phyloP scores from a whole-genome alignment of 2,329 filamentous ascomycete genomes.

The Fusarium ramigenum region DNA sequence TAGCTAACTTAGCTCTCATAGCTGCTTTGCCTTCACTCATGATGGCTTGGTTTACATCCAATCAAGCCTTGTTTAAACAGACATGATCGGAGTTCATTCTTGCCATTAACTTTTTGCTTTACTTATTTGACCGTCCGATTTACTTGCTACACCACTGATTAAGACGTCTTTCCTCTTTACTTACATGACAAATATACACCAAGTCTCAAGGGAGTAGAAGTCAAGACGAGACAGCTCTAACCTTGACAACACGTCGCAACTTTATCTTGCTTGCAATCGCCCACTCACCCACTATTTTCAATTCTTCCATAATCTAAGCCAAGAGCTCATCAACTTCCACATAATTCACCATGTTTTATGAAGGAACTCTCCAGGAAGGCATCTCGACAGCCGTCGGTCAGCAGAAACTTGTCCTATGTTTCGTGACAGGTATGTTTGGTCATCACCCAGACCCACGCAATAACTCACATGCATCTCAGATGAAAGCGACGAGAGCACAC shows the following conservation, averaged over 20 bases:
- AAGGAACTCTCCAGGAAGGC: conserved; percentile 81
- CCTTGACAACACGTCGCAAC: conserved; percentile 6
- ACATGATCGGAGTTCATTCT: not conserved
- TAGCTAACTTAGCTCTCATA: conserved; percentile 19
- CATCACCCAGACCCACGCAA: not conserved
- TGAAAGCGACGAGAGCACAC: conserved; percentile 71
- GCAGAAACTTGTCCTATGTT: conserved; percentile 83
- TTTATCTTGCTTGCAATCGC: not conserved
- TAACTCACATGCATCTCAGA: conserved; percentile 30
- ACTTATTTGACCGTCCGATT: not conserved
- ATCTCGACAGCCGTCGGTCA: conserved; percentile 79
- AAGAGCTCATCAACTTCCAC: not conserved
- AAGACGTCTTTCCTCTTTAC: not conserved
- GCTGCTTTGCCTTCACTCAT: conserved; percentile 4
- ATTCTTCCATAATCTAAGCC: not conserved
- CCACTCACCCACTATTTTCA: not conserved
- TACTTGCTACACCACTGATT: not conserved
- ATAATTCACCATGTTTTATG: conserved; percentile 74
- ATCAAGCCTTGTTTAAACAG: not conserved
- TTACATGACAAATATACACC: not conserved
- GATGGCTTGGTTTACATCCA: conserved; percentile 1
- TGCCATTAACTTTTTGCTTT: not conserved
- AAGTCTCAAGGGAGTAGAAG: conserved; percentile 15
- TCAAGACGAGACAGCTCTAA: conserved; percentile 39
- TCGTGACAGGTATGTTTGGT: conserved; percentile 73